A percentile compares a stretch with the other conserved stretches of the same genome.
Evolutionary conservation across 495 filamentous ascomycete genomes (phyloP).

Genomic region (Aspergillus funiculosus): DNA sequence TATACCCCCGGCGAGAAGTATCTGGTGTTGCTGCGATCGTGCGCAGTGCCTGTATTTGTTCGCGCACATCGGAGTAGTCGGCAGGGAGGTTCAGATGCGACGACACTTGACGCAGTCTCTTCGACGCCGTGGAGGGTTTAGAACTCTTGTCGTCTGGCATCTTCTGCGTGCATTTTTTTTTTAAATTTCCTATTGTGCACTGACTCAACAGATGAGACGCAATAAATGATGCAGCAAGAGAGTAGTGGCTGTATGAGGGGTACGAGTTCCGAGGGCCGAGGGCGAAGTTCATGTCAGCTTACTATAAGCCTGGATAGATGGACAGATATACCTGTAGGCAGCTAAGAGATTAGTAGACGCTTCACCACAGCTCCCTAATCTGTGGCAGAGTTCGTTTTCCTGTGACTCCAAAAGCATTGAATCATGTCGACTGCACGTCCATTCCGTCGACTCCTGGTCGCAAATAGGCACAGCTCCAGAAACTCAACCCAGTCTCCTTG

Average conservation of each 20-base stretch:
- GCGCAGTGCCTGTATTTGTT: constrained; percentile 45
- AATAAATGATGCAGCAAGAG: too few species aligned
- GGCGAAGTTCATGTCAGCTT: not conserved
- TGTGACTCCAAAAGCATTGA: not conserved
- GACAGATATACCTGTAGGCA: too few species aligned
- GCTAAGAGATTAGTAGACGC: too few species aligned
- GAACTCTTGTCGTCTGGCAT: constrained; percentile 15
- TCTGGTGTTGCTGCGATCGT: constrained; percentile 50
- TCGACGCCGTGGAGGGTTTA: constrained; percentile 20
- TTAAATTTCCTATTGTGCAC: not conserved
- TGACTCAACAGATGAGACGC: too few species aligned
- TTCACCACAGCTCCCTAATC: too few species aligned
- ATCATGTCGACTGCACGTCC: constrained; percentile 26
- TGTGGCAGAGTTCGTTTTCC: too few species aligned
- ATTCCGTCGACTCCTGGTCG: constrained; percentile 50
- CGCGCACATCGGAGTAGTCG: constrained; percentile 56
- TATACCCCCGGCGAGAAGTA: constrained; percentile 47
- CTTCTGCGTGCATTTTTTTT: not conserved
- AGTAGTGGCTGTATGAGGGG: constrained; percentile 7
- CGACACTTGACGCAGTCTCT: constrained; percentile 36
- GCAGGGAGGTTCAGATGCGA: constrained; percentile 42
- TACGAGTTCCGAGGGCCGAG: constrained; percentile 13
- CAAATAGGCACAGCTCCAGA: constrained; percentile 45
- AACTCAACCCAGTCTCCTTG: not conserved
- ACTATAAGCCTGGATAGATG: too few species aligned